These are phyloP conservation scores for Eimeria necatrix DNA, from an alignment of 169 alveolate genomes.

Conservation along the genomic window DNA sequence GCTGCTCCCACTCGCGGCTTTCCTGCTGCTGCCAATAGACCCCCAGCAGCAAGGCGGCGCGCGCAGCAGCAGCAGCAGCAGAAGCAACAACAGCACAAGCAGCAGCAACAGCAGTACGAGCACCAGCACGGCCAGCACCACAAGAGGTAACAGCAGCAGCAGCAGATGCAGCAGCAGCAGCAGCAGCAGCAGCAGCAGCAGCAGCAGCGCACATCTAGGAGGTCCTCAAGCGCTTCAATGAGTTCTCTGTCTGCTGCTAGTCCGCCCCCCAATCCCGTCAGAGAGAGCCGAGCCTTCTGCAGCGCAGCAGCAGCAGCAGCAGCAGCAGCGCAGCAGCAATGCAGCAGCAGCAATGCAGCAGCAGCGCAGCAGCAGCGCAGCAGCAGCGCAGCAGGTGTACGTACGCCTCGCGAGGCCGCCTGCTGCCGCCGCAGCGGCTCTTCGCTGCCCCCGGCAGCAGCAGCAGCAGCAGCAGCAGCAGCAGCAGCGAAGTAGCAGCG, in stretches of 20 bases:
- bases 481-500: background rate
- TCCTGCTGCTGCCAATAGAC: too few relatives aligned
- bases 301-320: background rate
- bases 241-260: conserved; percentile 33
- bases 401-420: background rate
- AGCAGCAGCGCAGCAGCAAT: background rate
- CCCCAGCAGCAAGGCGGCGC: too few relatives aligned
- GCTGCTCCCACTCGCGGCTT: background rate
- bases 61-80: too few relatives aligned
- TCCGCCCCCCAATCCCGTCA: conserved; percentile 15
- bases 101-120: too few relatives aligned
- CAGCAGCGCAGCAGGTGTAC: background rate
- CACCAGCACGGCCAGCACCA: too few relatives aligned
- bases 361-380: too few relatives aligned
- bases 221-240: conserved; percentile 40
- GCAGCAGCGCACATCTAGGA: conserved; percentile 20
- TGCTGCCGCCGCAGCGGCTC: background rate
- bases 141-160: too few relatives aligned
- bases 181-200: conserved; percentile 39
- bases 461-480: conserved; percentile 31
- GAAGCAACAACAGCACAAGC: too few relatives aligned
- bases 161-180: conserved; percentile 6
- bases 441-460: conserved; percentile 1
- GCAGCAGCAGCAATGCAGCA: too few relatives aligned
- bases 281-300: conserved; percentile 43